Conservation (phyloP, 192 early-diverging fungal species). For the Jimgerdemannia flammicorona region DNA sequence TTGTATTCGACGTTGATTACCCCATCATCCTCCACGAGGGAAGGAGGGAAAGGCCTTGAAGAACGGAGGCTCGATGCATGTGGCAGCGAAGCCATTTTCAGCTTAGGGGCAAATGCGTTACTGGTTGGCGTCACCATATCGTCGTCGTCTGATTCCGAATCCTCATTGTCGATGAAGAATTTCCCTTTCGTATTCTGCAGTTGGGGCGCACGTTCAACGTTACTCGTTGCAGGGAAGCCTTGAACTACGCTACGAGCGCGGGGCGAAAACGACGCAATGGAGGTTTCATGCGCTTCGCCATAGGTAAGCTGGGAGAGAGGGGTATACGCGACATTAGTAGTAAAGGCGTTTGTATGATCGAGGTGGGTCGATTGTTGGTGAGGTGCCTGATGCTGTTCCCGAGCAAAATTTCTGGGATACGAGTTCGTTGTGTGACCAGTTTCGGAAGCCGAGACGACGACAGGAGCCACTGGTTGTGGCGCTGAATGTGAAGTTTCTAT, state of each 20-base stretch:
- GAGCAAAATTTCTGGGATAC: neutral
- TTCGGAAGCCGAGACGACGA: neutral
- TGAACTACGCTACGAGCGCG: neutral
- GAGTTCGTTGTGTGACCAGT: neutral
- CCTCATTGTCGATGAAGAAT: slow-evolving; percentile 1
- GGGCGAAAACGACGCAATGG: neutral
- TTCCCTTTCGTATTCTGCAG: neutral
- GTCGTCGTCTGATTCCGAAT: neutral
- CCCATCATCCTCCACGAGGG: neutral
- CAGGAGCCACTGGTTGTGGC: neutral
- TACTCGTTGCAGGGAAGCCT: neutral
- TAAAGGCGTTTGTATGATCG: neutral
- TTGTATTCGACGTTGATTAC: neutral
- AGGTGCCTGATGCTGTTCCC: neutral
- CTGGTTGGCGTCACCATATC: neutral
- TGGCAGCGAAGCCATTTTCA: neutral
- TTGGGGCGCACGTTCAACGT: neutral
- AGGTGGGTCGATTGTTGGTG: neutral
- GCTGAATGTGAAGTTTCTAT: neutral
- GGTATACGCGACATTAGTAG: neutral
- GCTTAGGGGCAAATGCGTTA: neutral
- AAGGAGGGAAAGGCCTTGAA: neutral
- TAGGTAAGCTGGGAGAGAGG: neutral
- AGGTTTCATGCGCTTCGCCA: neutral
- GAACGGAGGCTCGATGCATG: neutral